phyloP scores from a whole-genome alignment of 768 basidiomycete species.

The Arthromyces matolae region DNA sequence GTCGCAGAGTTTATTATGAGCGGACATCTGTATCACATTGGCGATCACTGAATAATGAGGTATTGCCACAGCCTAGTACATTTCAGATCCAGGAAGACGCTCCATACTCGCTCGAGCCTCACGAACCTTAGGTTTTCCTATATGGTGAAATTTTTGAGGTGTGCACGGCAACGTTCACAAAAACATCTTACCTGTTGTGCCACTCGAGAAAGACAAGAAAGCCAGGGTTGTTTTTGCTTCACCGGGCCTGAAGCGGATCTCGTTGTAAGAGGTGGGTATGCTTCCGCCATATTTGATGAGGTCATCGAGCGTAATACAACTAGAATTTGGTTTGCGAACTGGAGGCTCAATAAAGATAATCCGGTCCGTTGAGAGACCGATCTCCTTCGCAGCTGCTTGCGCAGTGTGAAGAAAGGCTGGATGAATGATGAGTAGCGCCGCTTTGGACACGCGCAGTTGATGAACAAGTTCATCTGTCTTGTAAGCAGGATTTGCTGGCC shows the following conservation, averaged over 20 bases:
- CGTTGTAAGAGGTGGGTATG: slow-evolving; percentile 36
- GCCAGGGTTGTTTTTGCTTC: slow-evolving; percentile 62
- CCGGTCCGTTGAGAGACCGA: slow-evolving; percentile 39
- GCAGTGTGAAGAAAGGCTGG: slow-evolving; percentile 42
- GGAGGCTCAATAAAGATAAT: slow-evolving; percentile 36
- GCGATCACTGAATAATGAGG: slow-evolving; percentile 62
- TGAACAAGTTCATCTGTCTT: slow-evolving; percentile 54
- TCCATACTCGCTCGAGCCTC: not conserved
- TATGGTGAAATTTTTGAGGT: too few species aligned
- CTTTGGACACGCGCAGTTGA: slow-evolving; percentile 47
- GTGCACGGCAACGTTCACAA: not conserved
- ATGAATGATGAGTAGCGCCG: slow-evolving; percentile 47
- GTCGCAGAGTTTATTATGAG: slow-evolving; percentile 45
- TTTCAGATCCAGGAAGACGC: not conserved
- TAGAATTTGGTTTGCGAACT: slow-evolving; percentile 5
- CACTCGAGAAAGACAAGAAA: slow-evolving; percentile 70
- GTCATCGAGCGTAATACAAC: slow-evolving; percentile 37
- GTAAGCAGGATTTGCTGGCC: slow-evolving; percentile 62
- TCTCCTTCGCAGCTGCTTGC: slow-evolving; percentile 37
- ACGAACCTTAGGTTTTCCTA: slow-evolving; percentile 36
- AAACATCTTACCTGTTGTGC: slow-evolving; percentile 57
- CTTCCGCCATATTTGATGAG: slow-evolving; percentile 42
- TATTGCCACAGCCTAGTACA: slow-evolving; percentile 57
- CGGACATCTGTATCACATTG: slow-evolving; percentile 58
- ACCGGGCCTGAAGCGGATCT: slow-evolving; percentile 46